These are phyloP conservation scores for Oryza punctata DNA, from an alignment of 176 grass and related monocot species.

Conservation along the genomic window DNA sequence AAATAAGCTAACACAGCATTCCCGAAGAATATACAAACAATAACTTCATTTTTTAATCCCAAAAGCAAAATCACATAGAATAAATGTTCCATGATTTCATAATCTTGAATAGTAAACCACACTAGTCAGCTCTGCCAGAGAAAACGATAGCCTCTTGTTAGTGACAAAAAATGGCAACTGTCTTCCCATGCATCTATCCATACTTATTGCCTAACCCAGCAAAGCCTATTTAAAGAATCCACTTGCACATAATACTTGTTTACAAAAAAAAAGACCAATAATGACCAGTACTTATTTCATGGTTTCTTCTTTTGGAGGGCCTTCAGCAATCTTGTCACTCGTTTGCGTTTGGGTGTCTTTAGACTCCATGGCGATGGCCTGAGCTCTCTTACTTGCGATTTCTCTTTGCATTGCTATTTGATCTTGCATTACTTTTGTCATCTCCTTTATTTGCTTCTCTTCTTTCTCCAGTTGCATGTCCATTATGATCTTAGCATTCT, in stretches of 20 bases:
- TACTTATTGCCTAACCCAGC: conserved; percentile 28
- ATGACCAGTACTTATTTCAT: conserved; percentile 20
- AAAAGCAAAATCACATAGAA: not conserved
- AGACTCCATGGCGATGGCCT: conserved; percentile 26
- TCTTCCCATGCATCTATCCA: not conserved
- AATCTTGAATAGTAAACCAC: not conserved
- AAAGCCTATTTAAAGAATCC: not conserved
- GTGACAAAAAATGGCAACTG: conserved; percentile 6
- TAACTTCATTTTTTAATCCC: not conserved
- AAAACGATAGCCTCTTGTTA: not conserved
- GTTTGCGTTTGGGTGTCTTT: conserved; percentile 30
- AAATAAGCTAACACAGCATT: not conserved
- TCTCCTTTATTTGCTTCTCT: conserved; percentile 68
- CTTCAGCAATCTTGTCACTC: conserved; percentile 24
- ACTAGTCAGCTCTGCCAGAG: not conserved
- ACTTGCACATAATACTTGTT: not conserved
- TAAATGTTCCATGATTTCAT: not conserved
- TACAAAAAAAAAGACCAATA: not conserved
- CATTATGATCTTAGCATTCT: conserved; percentile 65
- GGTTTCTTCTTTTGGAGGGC: conserved; percentile 38
- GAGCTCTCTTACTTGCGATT: conserved; percentile 41
- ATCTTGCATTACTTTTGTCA: conserved; percentile 66
- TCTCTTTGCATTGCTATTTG: conserved; percentile 72
- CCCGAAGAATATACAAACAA: not conserved
- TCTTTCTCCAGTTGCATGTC: conserved; percentile 92